Evolutionary conservation across 176 grass and related monocot genomes (phyloP).

Genomic region (Elaeis guineensis): DNA sequence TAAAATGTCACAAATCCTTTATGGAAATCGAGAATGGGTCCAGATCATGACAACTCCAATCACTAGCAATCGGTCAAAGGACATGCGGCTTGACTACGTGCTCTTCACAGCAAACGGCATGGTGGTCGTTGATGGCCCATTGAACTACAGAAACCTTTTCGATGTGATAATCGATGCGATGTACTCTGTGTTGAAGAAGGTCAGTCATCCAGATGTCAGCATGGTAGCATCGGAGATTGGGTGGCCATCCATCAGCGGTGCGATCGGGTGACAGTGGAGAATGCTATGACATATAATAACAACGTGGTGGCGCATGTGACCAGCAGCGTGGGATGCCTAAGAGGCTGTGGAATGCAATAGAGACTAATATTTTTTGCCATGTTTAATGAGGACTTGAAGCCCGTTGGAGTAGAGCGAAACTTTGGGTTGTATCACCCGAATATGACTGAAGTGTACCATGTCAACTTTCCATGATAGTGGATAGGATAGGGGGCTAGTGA

Average conservation of each 20-base stretch:
- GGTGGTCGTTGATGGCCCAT: conserved; percentile 7
- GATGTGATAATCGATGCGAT: conserved; percentile 19
- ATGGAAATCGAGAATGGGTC: too few relatives aligned
- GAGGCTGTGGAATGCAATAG: too few relatives aligned
- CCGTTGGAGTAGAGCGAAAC: conserved; percentile 11
- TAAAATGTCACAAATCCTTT: too few relatives aligned
- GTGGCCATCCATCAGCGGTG: conserved; percentile 16
- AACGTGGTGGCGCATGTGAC: too few relatives aligned
- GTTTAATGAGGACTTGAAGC: conserved; percentile 25
- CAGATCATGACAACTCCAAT: too few relatives aligned
- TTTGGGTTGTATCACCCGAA: conserved; percentile 21
- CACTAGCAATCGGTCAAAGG: too few relatives aligned
- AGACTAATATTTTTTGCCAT: conserved; percentile 7
- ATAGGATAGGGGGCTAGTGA: too few relatives aligned
- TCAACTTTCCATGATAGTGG: too few relatives aligned
- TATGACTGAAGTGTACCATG: not conserved
- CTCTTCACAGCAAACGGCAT: not conserved
- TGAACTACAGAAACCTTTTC: conserved; percentile 17
- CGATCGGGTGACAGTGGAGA: conserved; percentile 2
- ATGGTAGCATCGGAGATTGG: conserved; percentile 19
- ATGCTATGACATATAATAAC: too few relatives aligned
- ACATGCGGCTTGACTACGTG: too few relatives aligned
- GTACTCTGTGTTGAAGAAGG: conserved; percentile 18
- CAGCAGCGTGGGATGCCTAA: too few relatives aligned
- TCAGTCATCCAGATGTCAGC: not conserved